These are phyloP conservation scores for Aspergillus mulundensis DNA, from an alignment of 495 filamentous ascomycete genomes.

Conservation along the genomic window DNA sequence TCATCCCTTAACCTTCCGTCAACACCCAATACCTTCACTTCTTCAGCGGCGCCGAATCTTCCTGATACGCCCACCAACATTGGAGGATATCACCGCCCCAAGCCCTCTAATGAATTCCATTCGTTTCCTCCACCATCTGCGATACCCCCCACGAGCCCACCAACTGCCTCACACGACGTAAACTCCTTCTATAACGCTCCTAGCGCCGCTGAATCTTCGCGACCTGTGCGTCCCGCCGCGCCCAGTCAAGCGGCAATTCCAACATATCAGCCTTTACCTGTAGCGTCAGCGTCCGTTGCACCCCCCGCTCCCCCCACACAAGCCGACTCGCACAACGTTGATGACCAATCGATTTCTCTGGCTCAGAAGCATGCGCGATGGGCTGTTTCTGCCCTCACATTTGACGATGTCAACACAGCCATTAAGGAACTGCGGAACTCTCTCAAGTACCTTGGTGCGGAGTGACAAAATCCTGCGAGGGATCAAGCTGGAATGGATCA, in stretches of 20 bases:
- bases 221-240: slow-evolving; percentile 17
- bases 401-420: slow-evolving; percentile 90
- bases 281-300: slow-evolving; percentile 15
- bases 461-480: slow-evolving; percentile 16
- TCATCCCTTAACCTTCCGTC: slow-evolving; percentile 38
- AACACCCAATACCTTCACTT: slow-evolving; percentile 33
- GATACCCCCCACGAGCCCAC: slow-evolving; percentile 19
- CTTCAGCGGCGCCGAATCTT: slow-evolving; percentile 27
- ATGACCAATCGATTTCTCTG: slow-evolving; percentile 70
- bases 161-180: slow-evolving; percentile 27
- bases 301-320: slow-evolving; percentile 17
- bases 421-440: slow-evolving; percentile 79
- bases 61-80: slow-evolving; percentile 37
- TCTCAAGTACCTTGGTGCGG: slow-evolving; percentile 44
- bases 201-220: slow-evolving; percentile 19
- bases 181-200: slow-evolving; percentile 32
- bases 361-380: slow-evolving; percentile 96
- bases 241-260: slow-evolving; percentile 14
- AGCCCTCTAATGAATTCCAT: slow-evolving; percentile 33
- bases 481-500: neutral
- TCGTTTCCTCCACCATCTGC: slow-evolving; percentile 45
- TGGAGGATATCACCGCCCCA: slow-evolving; percentile 12
- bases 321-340: slow-evolving; percentile 35
- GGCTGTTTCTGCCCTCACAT: slow-evolving; percentile 95
- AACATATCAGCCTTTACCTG: slow-evolving; percentile 21